Evolutionary conservation across 495 filamentous ascomycete species (phyloP).

Genomic region (Pyrenula massariospora): DNA sequence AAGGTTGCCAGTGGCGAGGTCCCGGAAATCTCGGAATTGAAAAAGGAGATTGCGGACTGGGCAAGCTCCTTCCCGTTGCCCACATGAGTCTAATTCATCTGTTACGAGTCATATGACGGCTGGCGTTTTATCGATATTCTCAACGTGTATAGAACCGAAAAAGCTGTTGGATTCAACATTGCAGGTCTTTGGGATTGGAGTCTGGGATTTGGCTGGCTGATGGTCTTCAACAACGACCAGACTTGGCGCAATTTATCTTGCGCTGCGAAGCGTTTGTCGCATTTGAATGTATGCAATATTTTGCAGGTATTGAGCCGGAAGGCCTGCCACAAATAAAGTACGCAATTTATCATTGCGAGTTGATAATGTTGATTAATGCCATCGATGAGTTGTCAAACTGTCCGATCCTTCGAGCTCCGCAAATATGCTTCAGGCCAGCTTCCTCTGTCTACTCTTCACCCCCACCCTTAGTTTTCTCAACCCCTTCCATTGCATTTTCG

Average conservation of each 20-base stretch:
- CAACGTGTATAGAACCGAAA: neutral
- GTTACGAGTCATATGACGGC: too few relatives aligned
- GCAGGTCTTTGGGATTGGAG: neutral
- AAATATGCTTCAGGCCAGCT: too few relatives aligned
- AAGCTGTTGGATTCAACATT: neutral
- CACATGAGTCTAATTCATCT: too few relatives aligned
- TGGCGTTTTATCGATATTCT: too few relatives aligned
- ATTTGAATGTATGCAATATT: too few relatives aligned
- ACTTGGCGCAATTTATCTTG: neutral
- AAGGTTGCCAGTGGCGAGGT: conserved; percentile 72
- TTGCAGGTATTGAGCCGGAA: too few relatives aligned
- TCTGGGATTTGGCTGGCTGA: neutral
- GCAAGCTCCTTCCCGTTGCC: conserved; percentile 87
- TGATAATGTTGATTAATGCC: too few relatives aligned
- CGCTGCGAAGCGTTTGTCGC: neutral
- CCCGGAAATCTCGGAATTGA: conserved; percentile 65
- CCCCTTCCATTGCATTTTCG: neutral
- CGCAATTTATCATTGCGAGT: too few relatives aligned
- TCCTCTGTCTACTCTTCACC: neutral
- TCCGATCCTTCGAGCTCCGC: too few relatives aligned
- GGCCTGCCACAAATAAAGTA: too few relatives aligned
- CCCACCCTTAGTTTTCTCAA: neutral
- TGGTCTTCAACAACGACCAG: neutral
- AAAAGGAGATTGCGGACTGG: conserved; percentile 84
- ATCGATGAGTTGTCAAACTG: too few relatives aligned